Percentiles rank a stretch among this genome's conserved stretches.
phyloP scores from a whole-genome alignment of 108 stramenopile species.

The Skeletonema potamos region DNA sequence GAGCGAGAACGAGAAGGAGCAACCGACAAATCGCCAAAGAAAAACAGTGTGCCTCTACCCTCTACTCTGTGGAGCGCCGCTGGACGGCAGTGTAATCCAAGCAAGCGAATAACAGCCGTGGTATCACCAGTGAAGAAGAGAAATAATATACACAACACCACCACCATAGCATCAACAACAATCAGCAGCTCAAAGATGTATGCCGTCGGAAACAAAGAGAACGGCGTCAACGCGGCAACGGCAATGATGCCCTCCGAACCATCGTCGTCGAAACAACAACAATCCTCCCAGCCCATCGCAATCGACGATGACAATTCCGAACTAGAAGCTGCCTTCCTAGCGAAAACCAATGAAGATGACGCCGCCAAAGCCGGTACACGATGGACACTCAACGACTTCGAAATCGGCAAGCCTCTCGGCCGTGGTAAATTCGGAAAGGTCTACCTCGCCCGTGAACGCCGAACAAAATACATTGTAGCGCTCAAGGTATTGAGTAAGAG shows the following conservation, averaged over 20 bases:
- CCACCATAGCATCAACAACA: no score
- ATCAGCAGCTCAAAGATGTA: not conserved
- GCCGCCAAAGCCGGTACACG: constrained; percentile 56
- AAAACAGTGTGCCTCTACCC: not conserved
- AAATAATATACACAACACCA: no score
- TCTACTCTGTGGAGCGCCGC: no score
- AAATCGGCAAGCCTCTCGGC: constrained; percentile 98
- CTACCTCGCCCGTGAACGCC: constrained; percentile 94
- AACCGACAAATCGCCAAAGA: no score
- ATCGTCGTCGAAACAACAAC: not conserved
- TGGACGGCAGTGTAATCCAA: no score
- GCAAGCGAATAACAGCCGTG: not conserved
- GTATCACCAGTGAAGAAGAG: not conserved
- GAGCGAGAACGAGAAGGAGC: no score
- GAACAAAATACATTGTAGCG: constrained; percentile 96
- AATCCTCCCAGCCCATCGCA: not conserved
- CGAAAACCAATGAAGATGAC: constrained; percentile 22
- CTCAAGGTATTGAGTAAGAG: constrained; percentile 95
- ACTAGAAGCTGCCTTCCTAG: constrained; percentile 6
- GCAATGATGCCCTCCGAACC: not conserved
- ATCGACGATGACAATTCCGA: not conserved
- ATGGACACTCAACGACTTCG: constrained; percentile 95
- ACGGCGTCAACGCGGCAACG: not conserved
- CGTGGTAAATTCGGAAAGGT: constrained; percentile 97
- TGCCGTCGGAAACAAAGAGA: not conserved